phyloP scores from a whole-genome alignment of 2,329 filamentous ascomycete species.

The Aureobasidium subglaciale region DNA sequence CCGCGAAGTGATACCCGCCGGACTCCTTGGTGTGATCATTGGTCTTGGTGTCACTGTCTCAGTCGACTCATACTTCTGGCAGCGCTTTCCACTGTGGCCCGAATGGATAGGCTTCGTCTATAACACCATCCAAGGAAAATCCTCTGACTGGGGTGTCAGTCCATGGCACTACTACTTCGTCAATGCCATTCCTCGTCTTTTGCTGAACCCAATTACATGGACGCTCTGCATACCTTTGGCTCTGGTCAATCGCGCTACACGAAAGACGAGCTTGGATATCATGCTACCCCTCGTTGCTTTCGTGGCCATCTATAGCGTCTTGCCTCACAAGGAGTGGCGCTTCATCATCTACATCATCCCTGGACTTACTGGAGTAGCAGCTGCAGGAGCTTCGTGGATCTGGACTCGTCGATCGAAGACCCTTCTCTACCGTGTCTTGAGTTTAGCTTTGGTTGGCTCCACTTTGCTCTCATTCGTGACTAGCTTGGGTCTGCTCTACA shows the following conservation, averaged over 20 bases:
- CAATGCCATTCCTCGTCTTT: constrained; percentile 70
- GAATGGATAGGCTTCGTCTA: constrained; percentile 85
- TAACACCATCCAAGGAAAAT: constrained; percentile 78
- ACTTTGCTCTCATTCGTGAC: constrained; percentile 53
- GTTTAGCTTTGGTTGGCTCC: constrained; percentile 51
- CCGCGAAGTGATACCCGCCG: constrained; percentile 57
- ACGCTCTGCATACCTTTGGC: constrained; percentile 45
- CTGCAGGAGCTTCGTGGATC: constrained; percentile 65
- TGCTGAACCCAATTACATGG: constrained; percentile 69
- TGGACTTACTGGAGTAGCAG: constrained; percentile 67
- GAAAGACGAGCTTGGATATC: constrained; percentile 41
- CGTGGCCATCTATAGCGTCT: constrained; percentile 71
- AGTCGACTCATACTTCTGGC: constrained; percentile 93
- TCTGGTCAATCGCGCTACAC: constrained; percentile 41
- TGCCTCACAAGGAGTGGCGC: constrained; percentile 93
- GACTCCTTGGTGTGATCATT: constrained; percentile 56
- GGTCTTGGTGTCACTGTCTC: constrained; percentile 64
- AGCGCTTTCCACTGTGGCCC: constrained; percentile 69
- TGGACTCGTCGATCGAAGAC: constrained; percentile 55
- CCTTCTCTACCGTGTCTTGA: constrained; percentile 47
- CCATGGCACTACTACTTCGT: constrained; percentile 83
- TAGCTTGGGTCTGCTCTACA: constrained; percentile 61
- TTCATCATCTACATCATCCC: constrained; percentile 90
- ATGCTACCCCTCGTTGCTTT: constrained; percentile 64
- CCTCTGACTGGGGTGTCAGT: constrained; percentile 79